Percentiles rank a stretch among this genome's conserved stretches.
Conservation (phyloP, 148 eudicot genomes). For the Arctostaphylos glauca region DNA sequence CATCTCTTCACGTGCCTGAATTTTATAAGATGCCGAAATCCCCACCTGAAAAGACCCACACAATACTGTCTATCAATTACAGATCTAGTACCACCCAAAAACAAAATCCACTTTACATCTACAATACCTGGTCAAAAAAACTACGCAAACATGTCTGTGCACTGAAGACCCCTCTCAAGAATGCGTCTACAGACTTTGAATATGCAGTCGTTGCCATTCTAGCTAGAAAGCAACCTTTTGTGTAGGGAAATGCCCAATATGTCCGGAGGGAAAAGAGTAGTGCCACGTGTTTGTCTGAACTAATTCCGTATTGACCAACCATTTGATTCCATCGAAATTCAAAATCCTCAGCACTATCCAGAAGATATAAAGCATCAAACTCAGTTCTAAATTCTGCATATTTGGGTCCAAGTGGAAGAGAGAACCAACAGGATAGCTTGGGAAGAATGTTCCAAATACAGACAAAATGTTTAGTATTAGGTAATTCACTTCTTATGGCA, state of each 20-base stretch:
- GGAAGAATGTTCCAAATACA: conserved; percentile 36
- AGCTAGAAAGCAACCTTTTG: conserved; percentile 32
- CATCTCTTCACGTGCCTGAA: conserved; percentile 24
- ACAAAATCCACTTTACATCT: neutral
- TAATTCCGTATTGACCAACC: conserved; percentile 31
- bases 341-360: conserved; percentile 32
- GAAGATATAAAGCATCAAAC: conserved; percentile 27
- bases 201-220: conserved; percentile 28
- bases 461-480: conserved; percentile 35
- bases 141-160: conserved; percentile 28
- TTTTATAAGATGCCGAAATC: conserved; percentile 14
- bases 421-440: conserved; percentile 40
- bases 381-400: conserved; percentile 34
- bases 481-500: conserved; percentile 33
- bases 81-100: neutral
- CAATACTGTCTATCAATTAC: neutral
- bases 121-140: conserved; percentile 31
- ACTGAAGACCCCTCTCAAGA: conserved; percentile 27
- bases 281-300: conserved; percentile 27
- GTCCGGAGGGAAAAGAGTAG: conserved; percentile 27
- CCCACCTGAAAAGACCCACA: conserved; percentile 15
- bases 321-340: conserved; percentile 33
- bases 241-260: conserved; percentile 35
- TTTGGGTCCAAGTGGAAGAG: conserved; percentile 28
- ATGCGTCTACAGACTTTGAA: conserved; percentile 27